phyloP scores from a whole-genome alignment of 345 rosid genomes.

The Eucalyptus regnans region DNA sequence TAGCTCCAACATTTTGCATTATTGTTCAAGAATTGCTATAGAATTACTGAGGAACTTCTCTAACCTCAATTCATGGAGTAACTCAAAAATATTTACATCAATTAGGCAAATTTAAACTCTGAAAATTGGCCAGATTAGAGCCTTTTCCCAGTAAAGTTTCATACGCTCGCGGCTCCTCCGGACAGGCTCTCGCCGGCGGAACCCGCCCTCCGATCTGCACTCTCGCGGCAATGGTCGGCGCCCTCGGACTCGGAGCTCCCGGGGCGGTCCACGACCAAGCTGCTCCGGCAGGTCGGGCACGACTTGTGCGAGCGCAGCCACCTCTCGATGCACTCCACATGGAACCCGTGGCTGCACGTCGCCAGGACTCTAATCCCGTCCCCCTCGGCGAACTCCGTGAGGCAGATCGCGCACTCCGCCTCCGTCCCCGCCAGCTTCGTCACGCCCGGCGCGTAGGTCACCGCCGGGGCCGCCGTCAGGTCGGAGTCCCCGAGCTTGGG shows the following conservation, averaged over 20 bases:
- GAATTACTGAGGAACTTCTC: background rate
- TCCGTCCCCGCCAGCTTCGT: constrained; percentile 34
- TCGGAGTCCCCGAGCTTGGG: background rate
- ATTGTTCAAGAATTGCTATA: background rate
- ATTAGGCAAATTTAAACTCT: background rate
- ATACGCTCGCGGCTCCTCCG: background rate
- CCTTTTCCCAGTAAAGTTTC: background rate
- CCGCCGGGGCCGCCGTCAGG: background rate
- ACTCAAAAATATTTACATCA: background rate
- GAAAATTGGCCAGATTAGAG: background rate
- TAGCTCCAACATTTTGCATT: background rate
- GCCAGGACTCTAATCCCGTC: constrained; percentile 51
- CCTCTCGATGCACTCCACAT: constrained; percentile 52
- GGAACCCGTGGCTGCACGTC: constrained; percentile 74
- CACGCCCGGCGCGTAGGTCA: constrained; percentile 5
- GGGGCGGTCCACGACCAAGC: background rate
- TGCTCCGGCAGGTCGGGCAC: constrained; percentile 74
- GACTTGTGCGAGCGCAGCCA: constrained; percentile 61
- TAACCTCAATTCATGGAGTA: background rate
- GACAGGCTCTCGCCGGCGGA: background rate
- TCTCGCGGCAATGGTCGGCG: background rate
- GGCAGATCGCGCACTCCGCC: constrained; percentile 57
- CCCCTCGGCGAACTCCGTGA: constrained; percentile 57
- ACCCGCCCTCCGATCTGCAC: background rate
- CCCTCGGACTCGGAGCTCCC: background rate